Percentiles rank a stretch among this genome's conserved stretches.
Evolutionary conservation across 139 green algal genomes (phyloP).

Genomic region (Raphidocelis subcapitata): DNA sequence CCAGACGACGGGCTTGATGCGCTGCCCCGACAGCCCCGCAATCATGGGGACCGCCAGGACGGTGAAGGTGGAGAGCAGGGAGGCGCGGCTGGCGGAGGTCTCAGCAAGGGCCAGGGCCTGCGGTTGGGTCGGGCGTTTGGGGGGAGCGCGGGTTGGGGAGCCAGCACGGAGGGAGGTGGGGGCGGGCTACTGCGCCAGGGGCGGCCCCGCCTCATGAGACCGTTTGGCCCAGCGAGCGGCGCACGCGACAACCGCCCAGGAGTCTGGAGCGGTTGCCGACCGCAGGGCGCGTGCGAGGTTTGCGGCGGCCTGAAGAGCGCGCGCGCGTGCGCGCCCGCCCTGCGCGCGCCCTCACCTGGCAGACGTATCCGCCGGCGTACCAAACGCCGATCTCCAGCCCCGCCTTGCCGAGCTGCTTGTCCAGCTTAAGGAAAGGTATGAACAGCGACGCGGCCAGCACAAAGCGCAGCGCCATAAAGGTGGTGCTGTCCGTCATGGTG

Average conservation of each 20-base stretch:
- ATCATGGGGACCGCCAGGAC: constrained; percentile 82
- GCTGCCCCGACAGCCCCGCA: constrained; percentile 56
- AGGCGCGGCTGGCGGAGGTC: constrained; percentile 67
- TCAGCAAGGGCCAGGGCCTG: constrained; percentile 64
- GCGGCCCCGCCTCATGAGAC: too few species aligned
- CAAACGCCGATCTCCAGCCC: constrained; percentile 39
- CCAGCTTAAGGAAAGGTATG: constrained; percentile 20
- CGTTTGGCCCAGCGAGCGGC: too few species aligned
- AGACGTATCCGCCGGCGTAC: constrained; percentile 15
- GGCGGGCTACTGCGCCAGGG: too few species aligned
- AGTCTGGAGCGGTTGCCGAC: too few species aligned
- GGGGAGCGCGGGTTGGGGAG: too few species aligned
- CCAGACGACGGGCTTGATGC: constrained; percentile 65
- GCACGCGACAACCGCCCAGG: too few species aligned
- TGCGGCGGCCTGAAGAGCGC: too few species aligned
- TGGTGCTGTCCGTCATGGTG: too few species aligned
- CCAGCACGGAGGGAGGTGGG: too few species aligned
- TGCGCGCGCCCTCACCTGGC: too few species aligned
- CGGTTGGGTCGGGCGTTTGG: not conserved
- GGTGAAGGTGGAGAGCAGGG: constrained; percentile 82
- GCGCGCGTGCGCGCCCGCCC: too few species aligned
- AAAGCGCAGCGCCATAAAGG: constrained; percentile 37
- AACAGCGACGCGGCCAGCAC: constrained; percentile 32
- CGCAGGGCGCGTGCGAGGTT: too few species aligned
- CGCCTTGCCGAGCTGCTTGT: not conserved